A percentile compares a stretch with the other conserved stretches of the same genome.
phyloP scores from a whole-genome alignment of 805 yeast species.

The Zygosaccharomyces pseudorouxii region DNA sequence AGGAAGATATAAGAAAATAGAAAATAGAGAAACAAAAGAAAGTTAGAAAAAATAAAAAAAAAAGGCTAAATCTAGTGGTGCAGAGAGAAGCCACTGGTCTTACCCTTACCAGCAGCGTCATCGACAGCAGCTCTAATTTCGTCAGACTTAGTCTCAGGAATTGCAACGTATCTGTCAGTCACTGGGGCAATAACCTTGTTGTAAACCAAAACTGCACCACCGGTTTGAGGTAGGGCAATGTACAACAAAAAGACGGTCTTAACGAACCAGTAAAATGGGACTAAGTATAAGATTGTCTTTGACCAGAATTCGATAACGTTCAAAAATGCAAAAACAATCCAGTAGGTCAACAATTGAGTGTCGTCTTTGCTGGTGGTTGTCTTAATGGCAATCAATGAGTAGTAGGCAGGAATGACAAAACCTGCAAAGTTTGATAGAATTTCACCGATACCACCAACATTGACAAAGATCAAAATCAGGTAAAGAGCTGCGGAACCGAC shows the following conservation, averaged over 20 bases:
- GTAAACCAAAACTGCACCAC: conserved; percentile 81
- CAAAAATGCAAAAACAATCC: conserved; percentile 96
- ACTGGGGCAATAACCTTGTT: conserved; percentile 62
- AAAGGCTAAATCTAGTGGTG: conserved; percentile 1
- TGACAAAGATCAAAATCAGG: conserved; percentile 74
- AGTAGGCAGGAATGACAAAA: conserved; percentile 84
- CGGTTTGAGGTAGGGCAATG: conserved; percentile 80
- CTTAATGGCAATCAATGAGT: conserved; percentile 77
- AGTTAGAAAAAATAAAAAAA: neutral
- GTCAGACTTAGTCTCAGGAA: conserved; percentile 20
- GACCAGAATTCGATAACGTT: conserved; percentile 96
- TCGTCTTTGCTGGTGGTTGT: conserved; percentile 70
- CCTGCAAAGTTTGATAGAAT: conserved; percentile 90
- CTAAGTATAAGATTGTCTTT: conserved; percentile 84
- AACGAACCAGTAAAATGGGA: conserved; percentile 94
- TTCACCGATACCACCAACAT: conserved; percentile 93
- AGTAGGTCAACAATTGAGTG: conserved; percentile 83
- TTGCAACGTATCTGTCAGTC: conserved; percentile 36
- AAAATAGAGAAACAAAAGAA: neutral
- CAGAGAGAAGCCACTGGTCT: neutral
- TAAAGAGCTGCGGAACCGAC: conserved; percentile 61
- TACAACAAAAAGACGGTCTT: conserved; percentile 85
- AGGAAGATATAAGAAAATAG: neutral
- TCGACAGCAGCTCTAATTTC: conserved; percentile 29
- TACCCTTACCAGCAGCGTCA: conserved; percentile 32